Evolutionary conservation across 177 flowering plant genomes (phyloP), one percentile per base, ranked within the genome.

Genomic region (Telopea speciosissima): DNA sequence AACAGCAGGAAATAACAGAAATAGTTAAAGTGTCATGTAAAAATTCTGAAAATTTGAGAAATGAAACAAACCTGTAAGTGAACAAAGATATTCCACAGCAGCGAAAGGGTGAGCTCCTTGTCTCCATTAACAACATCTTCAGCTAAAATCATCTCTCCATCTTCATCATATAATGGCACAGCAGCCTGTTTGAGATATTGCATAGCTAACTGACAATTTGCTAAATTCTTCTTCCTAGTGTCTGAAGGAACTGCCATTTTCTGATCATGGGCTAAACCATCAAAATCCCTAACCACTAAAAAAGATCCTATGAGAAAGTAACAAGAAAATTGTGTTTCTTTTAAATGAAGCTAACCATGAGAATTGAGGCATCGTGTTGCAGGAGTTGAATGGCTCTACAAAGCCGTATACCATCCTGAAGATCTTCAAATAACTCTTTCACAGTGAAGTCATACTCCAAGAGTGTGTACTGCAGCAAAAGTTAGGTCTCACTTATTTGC

Each of bases 51-150:
- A 56, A 24, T 31, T 16, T 25, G 1, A 36, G 16, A 60, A 17
- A 73, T 10, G 36, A 58, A 67, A 24, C 73, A 59, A 8, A 89
- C 99, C 97, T 95, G 99, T 81, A 95, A 77, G 78, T 90, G 89
- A 66, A 89, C 84, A 83, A 95, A 95, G 73, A 92, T 83, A 79
- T 95, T 93, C 98, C 98, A 95, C 1, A 95, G 84, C 83, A 95
- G 71, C 26, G 89, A 83, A 68, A 93, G 74, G 31, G 78, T 79
- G 67, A 95, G 85, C 74, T 93, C 98, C 81, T 85, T 91, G 60
- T 95, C 99, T 70, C 93, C 93, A 77, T 76, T 81, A 54, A 74
- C 89, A 78, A 95, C 36, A 79, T 95, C 99, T 70, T 95, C 98
- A 60, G 65, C 91, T 45, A 72, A 56, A 72, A 91, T 81, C 67